Base-by-base conservation (phyloP, 345 rosid species). In the Zanthoxylum bungeanum region DNA sequence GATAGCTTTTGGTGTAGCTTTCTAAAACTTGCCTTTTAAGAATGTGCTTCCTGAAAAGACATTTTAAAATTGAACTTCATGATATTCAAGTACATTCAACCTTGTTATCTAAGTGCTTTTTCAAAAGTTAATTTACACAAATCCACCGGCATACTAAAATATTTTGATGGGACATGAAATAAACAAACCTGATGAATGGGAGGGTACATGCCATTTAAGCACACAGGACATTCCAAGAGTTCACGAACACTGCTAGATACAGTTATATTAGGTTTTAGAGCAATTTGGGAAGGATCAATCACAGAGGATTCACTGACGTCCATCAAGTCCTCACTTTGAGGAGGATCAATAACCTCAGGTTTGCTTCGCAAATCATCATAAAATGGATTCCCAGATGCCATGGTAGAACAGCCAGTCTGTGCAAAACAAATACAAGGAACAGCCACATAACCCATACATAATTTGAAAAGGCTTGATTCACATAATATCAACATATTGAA, bases 181-280 rank as follows among this genome's bases (percentile, higher is more conserved):
- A 8, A 60, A 64, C 81, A 64, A 78, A 88, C 97, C 97, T 91
- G 97, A 71, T 91, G 97, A 74, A 91, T 88, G 33, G 97, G 97
- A 24, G 93, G 97, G 82, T 91, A 91, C 97, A 91, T 91, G 9
- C 90, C 91, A 73, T 88, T 88, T 73, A 88, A 81, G 84, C 97
- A 91, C 73, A 91, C 97, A 37, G 93, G 97, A 72, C 97, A 91
- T 76, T 91, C 97, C 83, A 91, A 77, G 42, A 91, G 83, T 61
- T 91, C 93, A 21, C 89, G 93, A 36, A 91, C 91, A 79, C 90
- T 87, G 83, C 89, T 91, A 16, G 93, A 82, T 27, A 88, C 91
- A 40, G 81, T 66, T 58, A 87, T 50, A 71, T 84, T 91, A 21
- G 93, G 86, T 72, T 91, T 91, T 61, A 74, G 5, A 65, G 82